A percentile compares a stretch with the other conserved stretches of the same genome.
These are phyloP conservation scores for Microdochium bolleyi DNA, from an alignment of 2,329 filamentous ascomycete genomes.

Conservation along the genomic window DNA sequence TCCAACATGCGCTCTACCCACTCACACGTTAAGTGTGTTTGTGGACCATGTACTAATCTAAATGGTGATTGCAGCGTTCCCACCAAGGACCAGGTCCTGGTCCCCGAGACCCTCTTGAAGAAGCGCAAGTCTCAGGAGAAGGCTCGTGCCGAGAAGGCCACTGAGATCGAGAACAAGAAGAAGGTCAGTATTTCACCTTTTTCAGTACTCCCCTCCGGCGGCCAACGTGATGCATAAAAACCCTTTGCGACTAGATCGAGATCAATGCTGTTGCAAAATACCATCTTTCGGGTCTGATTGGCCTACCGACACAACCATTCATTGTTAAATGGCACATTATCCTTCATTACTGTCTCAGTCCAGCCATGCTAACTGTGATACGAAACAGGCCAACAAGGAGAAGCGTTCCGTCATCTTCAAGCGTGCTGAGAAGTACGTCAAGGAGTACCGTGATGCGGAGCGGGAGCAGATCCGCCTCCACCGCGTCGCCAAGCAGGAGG, in stretches of 20 bases:
- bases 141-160: conserved; percentile 81
- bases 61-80: conserved; percentile 69
- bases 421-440: conserved; percentile 98
- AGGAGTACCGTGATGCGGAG: conserved; percentile 98
- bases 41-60: conserved; percentile 75
- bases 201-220: conserved; percentile 8
- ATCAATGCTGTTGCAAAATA: conserved; percentile 98
- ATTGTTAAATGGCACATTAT: conserved; percentile 5
- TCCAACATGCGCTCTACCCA: conserved; percentile 70
- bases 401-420: conserved; percentile 99
- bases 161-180: conserved; percentile 80
- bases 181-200: conserved; percentile 56
- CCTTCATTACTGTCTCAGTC: conserved; percentile 6
- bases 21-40: conserved; percentile 51
- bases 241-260: conserved; percentile 83
- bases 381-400: conserved; percentile 82
- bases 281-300: conserved; percentile 99
- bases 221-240: conserved; percentile 80
- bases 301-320: conserved; percentile 19
- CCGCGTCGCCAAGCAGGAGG: conserved; percentile 84
- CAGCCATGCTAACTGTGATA: background rate
- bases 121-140: conserved; percentile 99
- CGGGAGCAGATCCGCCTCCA: conserved; percentile 94
- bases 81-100: conserved; percentile 89
- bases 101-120: conserved; percentile 99